phyloP scores from a whole-genome alignment of 176 grass and related monocot species.

The Oryza australiensis region DNA sequence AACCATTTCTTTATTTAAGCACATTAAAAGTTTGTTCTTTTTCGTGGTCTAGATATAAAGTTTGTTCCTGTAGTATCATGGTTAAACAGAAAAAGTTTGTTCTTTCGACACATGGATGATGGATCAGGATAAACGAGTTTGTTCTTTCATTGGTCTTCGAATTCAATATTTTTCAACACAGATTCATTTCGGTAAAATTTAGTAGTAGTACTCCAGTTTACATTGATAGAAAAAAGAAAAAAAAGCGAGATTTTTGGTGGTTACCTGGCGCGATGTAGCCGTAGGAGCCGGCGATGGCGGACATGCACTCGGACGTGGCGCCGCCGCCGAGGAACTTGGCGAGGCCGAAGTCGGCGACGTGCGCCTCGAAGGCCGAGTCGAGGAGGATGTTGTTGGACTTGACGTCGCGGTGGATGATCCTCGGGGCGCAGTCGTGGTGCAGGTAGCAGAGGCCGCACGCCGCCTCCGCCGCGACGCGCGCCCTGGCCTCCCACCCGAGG shows the following conservation, averaged over 20 bases:
- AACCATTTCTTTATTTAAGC: background rate
- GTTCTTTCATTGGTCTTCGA: background rate
- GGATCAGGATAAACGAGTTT: background rate
- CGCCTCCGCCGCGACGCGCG: conserved; percentile 65
- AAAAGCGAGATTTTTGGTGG: background rate
- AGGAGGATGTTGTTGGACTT: conserved; percentile 98
- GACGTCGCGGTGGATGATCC: conserved; percentile 83
- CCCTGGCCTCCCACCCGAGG: conserved; percentile 66
- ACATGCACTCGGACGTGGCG: conserved; percentile 79
- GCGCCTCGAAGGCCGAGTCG: conserved; percentile 77
- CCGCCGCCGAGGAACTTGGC: conserved; percentile 75
- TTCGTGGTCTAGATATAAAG: background rate
- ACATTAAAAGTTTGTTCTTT: background rate
- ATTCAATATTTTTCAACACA: background rate
- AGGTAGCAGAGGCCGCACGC: conserved; percentile 85
- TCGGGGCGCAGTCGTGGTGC: conserved; percentile 82
- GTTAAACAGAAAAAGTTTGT: background rate
- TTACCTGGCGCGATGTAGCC: conserved; percentile 97
- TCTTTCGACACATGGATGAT: background rate
- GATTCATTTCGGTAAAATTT: background rate
- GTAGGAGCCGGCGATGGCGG: conserved; percentile 80
- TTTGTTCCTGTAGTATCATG: background rate
- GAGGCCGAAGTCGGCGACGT: conserved; percentile 94
- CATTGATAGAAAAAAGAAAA: background rate
- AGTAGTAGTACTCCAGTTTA: no score